Evolutionary conservation across 148 eudicot species (phyloP), one percentile per base, ranked within the genome.

Genomic region (Spergularia marina): DNA sequence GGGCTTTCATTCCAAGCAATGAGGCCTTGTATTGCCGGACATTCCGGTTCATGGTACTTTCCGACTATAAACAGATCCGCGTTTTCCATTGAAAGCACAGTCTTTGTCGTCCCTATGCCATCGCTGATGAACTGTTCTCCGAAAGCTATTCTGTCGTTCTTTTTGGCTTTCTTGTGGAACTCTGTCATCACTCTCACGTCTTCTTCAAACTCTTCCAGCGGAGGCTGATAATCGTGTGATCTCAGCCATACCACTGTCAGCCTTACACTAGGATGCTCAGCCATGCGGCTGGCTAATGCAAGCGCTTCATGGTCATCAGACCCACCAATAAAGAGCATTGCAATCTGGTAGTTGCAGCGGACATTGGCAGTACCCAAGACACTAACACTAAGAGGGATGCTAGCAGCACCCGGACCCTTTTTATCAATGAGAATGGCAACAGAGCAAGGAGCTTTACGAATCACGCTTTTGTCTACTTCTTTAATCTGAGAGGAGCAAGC

Each of bases 301-400:
- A 84, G 74, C 5, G 83, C 87, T 69, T 82, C 87, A 9, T 82
- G 79, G 39, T 84, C 87, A 51, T 84, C 84, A 2, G 74, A 17
- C 30, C 87, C 87, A 15, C 87, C 81, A 3, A 84, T 76, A 49
- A 82, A 84, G 10, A 84, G 20, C 79, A 82, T 73, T 0, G 63
- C 83, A 6, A 84, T 57, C 4, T 65, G 70, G 65, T 81, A 81
- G 7, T 1, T 57, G 7, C 20, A 9, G 0, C 36, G 40, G 1
- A 56, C 62, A 12, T 39, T 75, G 17, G 2, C 17, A 10, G 52
- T 30, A 30, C 36, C 4, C 36, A 30, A 74, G 23, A 53, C 53
- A 44, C 30, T 39, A 57, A 3, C 8, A 2, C 18, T 51, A 39
- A 30, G 36, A 44, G 49, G 49, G 49, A 9, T 9, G 49, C 49